Base-by-base conservation (phyloP, 2,329 filamentous ascomycete genomes). In the Fusarium citri region DNA sequence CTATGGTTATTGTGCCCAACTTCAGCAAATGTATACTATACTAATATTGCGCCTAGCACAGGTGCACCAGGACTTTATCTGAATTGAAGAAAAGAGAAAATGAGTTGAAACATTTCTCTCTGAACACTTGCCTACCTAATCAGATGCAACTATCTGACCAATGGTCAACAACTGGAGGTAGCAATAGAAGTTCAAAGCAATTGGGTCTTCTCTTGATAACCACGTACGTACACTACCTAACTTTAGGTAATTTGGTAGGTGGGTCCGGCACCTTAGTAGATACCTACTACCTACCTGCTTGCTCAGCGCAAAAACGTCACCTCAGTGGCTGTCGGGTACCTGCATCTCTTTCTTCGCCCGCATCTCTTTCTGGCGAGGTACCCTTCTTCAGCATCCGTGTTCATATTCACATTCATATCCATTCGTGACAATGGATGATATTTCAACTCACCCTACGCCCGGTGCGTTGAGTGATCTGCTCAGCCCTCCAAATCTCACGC, bases 391-490 rank as follows among this genome's bases (percentile, higher is more conserved):
- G 18, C 18, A 37, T 37, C 5, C 23, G 5, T 23, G n/a, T 37
- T 37, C 16, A 37, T 43, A 25, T 20, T 25, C n/a, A 11, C 15
- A 22, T 8, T 15, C 16, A 7, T 14, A 31, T 26, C 4, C 22
- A 26, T 31, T 5, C 22, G 7, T 15, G 8, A 14, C 5, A n/a
- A 69, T 69, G 67, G 6, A 50, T 16, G 23, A 10, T 3, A n/a
- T 25, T 45, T 22, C 26, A 11, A 34, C 48, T 8, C 8, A n/a
- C 8, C 7, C n/a, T 10, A 14, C 20, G 9, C 15, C 46, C 8
- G 20, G n/a, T n/a, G 61, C 26, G 34, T 46, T 65, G 25, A 26
- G 65, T n/a, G 55, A 47, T 14, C 54, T 74, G 5, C 40, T 74
- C 16, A 26, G 72, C 9, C 31, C 37, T 28, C 50, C 30, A 15